These are phyloP conservation scores for Pichia membranifaciens DNA, from an alignment of 805 yeast species.

Conservation along the genomic window DNA sequence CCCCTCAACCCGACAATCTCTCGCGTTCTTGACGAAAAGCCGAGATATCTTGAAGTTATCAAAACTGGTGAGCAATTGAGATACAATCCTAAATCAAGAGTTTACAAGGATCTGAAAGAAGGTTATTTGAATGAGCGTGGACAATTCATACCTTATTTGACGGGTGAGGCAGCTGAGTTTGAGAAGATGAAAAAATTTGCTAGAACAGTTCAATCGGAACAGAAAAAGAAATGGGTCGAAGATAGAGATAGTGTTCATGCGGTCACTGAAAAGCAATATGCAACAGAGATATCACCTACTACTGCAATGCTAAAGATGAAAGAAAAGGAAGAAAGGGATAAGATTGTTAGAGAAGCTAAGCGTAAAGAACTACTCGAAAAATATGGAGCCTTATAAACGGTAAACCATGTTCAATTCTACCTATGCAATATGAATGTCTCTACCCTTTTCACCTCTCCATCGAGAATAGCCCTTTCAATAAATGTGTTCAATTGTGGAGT, in stretches of 20 bases:
- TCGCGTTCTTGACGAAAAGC: slow-evolving; percentile 69
- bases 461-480: neutral
- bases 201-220: slow-evolving; percentile 18
- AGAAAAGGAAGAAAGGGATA: slow-evolving; percentile 28
- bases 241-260: slow-evolving; percentile 14
- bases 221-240: slow-evolving; percentile 16
- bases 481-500: slow-evolving; percentile 1
- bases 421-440: too few relatives aligned
- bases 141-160: slow-evolving; percentile 48
- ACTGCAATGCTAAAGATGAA: slow-evolving; percentile 34
- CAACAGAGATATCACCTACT: slow-evolving; percentile 44
- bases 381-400: slow-evolving; percentile 31
- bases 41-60: slow-evolving; percentile 55
- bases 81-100: slow-evolving; percentile 52
- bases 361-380: slow-evolving; percentile 31
- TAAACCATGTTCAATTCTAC: too few relatives aligned
- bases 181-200: slow-evolving; percentile 45
- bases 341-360: slow-evolving; percentile 25
- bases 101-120: slow-evolving; percentile 27
- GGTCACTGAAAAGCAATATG: slow-evolving; percentile 21
- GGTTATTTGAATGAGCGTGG: slow-evolving; percentile 32
- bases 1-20: slow-evolving; percentile 35
- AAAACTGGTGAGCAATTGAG: slow-evolving; percentile 38
- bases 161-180: slow-evolving; percentile 54
- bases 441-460: neutral